A percentile compares a stretch with the other conserved stretches of the same genome.
phyloP scores from a whole-genome alignment of 305 asterid genomes.

The Withania somnifera region DNA sequence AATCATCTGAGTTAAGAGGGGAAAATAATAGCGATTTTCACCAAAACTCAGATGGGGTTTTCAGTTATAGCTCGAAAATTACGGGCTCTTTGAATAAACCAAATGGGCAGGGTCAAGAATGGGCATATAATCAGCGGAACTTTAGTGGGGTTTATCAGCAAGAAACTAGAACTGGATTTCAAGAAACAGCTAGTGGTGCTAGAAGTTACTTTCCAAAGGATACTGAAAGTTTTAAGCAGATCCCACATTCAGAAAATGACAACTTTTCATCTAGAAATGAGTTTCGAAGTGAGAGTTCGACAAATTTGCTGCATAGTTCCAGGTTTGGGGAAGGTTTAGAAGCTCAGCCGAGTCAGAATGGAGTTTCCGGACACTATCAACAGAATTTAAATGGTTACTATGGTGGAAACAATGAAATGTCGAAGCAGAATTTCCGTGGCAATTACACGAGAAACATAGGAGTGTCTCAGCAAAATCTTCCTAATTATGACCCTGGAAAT shows the following conservation, averaged over 20 bases:
- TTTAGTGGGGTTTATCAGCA: neutral
- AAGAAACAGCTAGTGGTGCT: neutral
- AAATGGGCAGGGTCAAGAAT: too few species aligned
- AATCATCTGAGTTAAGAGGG: slow-evolving; percentile 20
- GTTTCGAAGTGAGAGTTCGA: neutral
- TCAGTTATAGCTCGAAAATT: neutral
- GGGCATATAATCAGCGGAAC: too few species aligned
- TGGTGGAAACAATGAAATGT: slow-evolving; percentile 7
- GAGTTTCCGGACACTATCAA: slow-evolving; percentile 6
- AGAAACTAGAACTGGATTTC: too few species aligned
- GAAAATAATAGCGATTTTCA: slow-evolving; percentile 12
- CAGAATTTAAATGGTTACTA: slow-evolving; percentile 17
- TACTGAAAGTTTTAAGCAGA: slow-evolving; percentile 3
- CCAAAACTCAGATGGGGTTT: slow-evolving; percentile 10
- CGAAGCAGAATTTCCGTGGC: slow-evolving; percentile 7
- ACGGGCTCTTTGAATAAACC: too few species aligned
- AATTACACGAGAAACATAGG: slow-evolving; percentile 11
- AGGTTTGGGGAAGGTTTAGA: neutral
- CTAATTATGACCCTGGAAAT: neutral
- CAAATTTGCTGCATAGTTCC: neutral
- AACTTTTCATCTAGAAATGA: neutral
- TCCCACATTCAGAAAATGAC: neutral
- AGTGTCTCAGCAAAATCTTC: slow-evolving; percentile 4
- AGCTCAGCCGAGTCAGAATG: neutral
- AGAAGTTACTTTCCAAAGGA: neutral